phyloP scores from a whole-genome alignment of 352 stramenopile genomes.

The Phytophthora foliorum region DNA sequence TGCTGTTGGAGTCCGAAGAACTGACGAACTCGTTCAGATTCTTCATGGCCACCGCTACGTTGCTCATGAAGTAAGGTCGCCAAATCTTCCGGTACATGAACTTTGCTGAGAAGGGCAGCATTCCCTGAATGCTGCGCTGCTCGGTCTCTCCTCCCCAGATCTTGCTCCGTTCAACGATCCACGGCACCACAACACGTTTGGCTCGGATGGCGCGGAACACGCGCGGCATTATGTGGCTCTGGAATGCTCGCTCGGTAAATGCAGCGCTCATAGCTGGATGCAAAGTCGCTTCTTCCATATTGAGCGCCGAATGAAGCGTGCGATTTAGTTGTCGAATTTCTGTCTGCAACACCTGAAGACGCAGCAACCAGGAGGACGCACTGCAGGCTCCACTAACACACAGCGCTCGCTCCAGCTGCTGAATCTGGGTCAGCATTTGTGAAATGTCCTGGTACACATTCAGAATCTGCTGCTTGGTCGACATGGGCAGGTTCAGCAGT shows the following conservation, averaged over 20 bases:
- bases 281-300: conserved; percentile 79
- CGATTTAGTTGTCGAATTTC: conserved; percentile 76
- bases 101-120: conserved; percentile 80
- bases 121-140: conserved; percentile 69
- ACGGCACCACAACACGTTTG: conserved; percentile 86
- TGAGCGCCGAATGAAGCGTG: conserved; percentile 73
- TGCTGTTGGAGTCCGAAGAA: conserved; percentile 30
- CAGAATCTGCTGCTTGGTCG: conserved; percentile 67
- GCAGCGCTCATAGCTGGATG: conserved; percentile 63
- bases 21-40: conserved; percentile 81
- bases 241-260: conserved; percentile 82
- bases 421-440: conserved; percentile 64
- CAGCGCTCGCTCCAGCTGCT: conserved; percentile 62
- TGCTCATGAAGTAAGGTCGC: conserved; percentile 84
- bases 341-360: conserved; percentile 72
- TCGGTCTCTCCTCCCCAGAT: conserved; percentile 83
- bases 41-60: conserved; percentile 83
- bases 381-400: conserved; percentile 50
- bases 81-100: conserved; percentile 90
- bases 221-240: conserved; percentile 78
- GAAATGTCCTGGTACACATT: conserved; percentile 78
- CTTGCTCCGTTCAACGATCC: conserved; percentile 88
- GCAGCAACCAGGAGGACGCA: conserved; percentile 65
- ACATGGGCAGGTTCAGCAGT: conserved; percentile 60
- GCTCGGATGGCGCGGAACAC: conserved; percentile 79